Base-by-base conservation (phyloP, 1,284 basidiomycete genomes). In the Rhodotorula mucilaginosa region DNA sequence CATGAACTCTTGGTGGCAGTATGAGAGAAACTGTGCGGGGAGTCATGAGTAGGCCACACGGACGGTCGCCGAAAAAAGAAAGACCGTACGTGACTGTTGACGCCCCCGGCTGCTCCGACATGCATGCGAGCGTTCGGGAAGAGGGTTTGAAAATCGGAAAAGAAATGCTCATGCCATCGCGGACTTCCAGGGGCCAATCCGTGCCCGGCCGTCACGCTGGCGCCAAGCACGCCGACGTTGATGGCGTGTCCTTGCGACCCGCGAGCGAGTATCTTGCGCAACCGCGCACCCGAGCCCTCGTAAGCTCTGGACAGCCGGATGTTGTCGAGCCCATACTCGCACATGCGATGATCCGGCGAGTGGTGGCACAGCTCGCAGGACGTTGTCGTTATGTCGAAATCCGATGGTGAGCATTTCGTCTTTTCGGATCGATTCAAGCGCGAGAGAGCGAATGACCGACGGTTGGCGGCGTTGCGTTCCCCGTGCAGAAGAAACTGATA, bases 311-410 rank as follows among this genome's bases (percentile, higher is more conserved):
- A 70, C 31, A 74, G 64, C 5, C 71, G 58, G 21, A 78, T 69
- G 39, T 67, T 72, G 63, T 74, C 70, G 34, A 60, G 54, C 7
- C 77, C 77, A 58, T 77, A 78, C 39, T 74, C 48, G 68, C 72
- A 75, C n/a, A 75, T 57, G 34, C 61, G 58, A 54, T 69, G 44
- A 5, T 19, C 7, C 3, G 69, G 71, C 49, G 69, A 48, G 16
- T 65, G 19, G 29, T 69, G 29, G 60, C 74, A 75, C 0, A 68
- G 54, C n/a, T 70, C 68, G 60, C 74, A 75, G 2, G 71, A 69
- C 2, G 39, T 44, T 44, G 39, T 44, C 10, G 10, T 10, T 13
- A 44, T 13, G 39, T 44, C 39, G 39, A 44, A 10, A 13, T 44
- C 39, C 39, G 39, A 44, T 13, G 39, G 2, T 13, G 39, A 44